phyloP scores from a whole-genome alignment of 108 stramenopile genomes.

The Aurantiochytrium sp. region DNA sequence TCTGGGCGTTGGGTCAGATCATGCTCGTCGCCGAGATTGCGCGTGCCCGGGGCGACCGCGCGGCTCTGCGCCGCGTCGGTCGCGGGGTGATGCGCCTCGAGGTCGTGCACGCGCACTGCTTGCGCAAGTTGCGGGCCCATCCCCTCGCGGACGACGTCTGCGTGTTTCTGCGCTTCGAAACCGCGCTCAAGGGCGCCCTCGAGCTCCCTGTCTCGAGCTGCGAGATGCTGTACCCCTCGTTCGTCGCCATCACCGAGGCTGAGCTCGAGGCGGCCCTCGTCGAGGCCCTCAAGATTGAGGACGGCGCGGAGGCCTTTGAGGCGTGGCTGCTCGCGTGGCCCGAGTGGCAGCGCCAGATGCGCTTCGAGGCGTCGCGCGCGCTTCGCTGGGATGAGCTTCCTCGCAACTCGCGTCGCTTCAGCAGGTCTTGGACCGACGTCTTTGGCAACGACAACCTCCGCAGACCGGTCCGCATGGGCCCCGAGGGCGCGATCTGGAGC shows the following conservation, averaged over 20 bases:
- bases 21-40: neutral
- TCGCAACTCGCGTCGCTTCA: neutral
- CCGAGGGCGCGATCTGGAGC: neutral
- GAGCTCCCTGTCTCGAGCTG: neutral
- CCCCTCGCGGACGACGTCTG: neutral
- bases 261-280: neutral
- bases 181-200: neutral
- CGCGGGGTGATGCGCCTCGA: neutral
- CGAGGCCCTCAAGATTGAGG: neutral
- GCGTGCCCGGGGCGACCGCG: neutral
- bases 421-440: neutral
- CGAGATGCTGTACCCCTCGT: neutral
- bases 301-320: neutral
- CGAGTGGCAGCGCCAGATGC: conserved; percentile 5
- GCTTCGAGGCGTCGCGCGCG: neutral
- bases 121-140: neutral
- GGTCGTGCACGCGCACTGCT: neutral
- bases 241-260: neutral
- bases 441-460: neutral
- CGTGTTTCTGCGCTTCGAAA: conserved; percentile 14
- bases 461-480: neutral
- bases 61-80: neutral
- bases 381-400: neutral
- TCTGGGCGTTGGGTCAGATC: neutral
- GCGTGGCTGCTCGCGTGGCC: neutral